Percentiles rank a stretch among this genome's conserved stretches.
phyloP scores from a whole-genome alignment of 2,329 filamentous ascomycete genomes.

The Fusarium torulosum region DNA sequence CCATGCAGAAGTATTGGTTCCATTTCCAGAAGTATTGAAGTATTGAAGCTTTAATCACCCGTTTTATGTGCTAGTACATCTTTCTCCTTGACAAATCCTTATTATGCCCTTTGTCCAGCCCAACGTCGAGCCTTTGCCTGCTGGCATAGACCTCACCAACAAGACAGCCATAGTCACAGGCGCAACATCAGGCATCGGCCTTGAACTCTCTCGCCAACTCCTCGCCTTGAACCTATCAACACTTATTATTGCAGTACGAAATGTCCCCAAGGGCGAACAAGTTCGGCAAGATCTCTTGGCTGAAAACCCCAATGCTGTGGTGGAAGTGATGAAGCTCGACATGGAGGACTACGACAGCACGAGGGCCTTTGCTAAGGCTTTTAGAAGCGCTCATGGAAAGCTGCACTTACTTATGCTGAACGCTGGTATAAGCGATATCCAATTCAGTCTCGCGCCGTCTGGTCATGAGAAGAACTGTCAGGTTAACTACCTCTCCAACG shows the following conservation, averaged over 20 bases:
- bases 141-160: slow-evolving; percentile 40
- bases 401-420: slow-evolving; percentile 37
- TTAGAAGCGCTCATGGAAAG: neutral
- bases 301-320: slow-evolving; percentile 20
- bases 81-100: no score
- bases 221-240: slow-evolving; percentile 45
- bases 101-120: slow-evolving; percentile 30
- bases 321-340: slow-evolving; percentile 39
- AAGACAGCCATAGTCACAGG: slow-evolving; percentile 4
- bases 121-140: slow-evolving; percentile 23
- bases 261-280: slow-evolving; percentile 47
- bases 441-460: slow-evolving; percentile 1
- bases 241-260: slow-evolving; percentile 58
- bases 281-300: slow-evolving; percentile 29
- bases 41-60: neutral
- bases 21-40: neutral
- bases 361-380: slow-evolving; percentile 9
- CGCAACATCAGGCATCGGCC: neutral
- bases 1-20: neutral
- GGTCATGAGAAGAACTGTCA: slow-evolving; percentile 47
- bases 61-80: neutral
- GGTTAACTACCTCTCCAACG: slow-evolving; percentile 49
- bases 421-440: slow-evolving; percentile 27
- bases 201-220: slow-evolving; percentile 3
- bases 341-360: slow-evolving; percentile 27